Conservation (phyloP, 1,284 basidiomycete species). For the Peniophora sp. region DNA sequence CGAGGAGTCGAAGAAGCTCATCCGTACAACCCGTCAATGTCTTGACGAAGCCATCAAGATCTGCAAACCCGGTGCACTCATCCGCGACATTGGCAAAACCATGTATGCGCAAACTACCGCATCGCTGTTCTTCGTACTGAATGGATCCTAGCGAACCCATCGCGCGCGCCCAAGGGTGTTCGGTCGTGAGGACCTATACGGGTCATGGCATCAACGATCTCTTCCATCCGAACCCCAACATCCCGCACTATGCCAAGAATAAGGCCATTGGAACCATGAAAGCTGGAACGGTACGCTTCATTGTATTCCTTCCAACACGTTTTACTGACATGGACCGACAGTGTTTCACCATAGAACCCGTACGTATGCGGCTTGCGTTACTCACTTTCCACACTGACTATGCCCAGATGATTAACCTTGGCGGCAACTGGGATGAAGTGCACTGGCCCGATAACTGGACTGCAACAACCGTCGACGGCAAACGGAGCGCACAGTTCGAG, state of each 20-base stretch:
- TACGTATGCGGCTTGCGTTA: constrained; percentile 27
- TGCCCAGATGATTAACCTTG: constrained; percentile 85
- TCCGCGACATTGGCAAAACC: constrained; percentile 75
- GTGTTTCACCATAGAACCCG: constrained; percentile 78
- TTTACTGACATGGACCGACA: constrained; percentile 15
- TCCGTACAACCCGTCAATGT: constrained; percentile 72
- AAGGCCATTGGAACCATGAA: constrained; percentile 81
- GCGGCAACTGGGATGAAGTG: constrained; percentile 59
- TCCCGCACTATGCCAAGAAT: constrained; percentile 85
- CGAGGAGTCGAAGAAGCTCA: constrained; percentile 75
- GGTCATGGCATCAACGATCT: constrained; percentile 87
- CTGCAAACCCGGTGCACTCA: constrained; percentile 85
- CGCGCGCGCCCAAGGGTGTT: constrained; percentile 72
- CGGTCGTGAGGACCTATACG: constrained; percentile 82
- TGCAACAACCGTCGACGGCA: constrained; percentile 85
- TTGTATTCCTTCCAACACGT: background rate
- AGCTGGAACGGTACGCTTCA: constrained; percentile 62
- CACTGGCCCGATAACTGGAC: constrained; percentile 95
- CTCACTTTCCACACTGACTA: constrained; percentile 5
- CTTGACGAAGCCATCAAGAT: constrained; percentile 83
- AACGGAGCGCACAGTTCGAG: constrained; percentile 90
- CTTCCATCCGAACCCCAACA: constrained; percentile 71
- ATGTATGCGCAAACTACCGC: constrained; percentile 49
- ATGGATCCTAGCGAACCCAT: constrained; percentile 61
- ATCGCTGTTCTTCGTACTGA: constrained; percentile 6